Evolutionary conservation across 176 grass and related monocot genomes (phyloP).

Genomic region (Oryza glumipatula): DNA sequence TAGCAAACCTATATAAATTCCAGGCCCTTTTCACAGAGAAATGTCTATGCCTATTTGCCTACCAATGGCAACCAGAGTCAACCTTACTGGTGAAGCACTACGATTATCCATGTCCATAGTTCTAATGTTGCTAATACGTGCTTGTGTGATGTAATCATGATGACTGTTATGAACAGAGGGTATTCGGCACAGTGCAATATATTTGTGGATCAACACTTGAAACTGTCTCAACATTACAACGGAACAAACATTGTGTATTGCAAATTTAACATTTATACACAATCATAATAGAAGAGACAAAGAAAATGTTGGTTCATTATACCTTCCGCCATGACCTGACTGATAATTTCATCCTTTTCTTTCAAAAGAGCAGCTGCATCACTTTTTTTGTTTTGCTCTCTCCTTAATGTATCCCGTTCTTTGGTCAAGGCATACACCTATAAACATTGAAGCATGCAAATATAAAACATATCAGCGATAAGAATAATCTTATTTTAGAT

Average conservation of each 20-base stretch:
- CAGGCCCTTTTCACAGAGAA: neutral
- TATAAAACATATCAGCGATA: constrained; percentile 10
- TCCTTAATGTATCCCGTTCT: constrained; percentile 97
- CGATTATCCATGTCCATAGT: neutral
- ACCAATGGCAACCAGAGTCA: neutral
- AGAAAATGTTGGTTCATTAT: constrained; percentile 33
- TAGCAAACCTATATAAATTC: neutral
- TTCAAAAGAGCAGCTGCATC: constrained; percentile 98
- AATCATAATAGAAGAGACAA: constrained; percentile 25
- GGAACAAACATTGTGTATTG: neutral
- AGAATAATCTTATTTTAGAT: constrained; percentile 24
- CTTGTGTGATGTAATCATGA: neutral
- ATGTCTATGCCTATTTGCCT: constrained; percentile 6
- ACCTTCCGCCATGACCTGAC: constrained; percentile 99
- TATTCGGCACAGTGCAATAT: neutral
- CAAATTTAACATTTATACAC: constrained; percentile 10
- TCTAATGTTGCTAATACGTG: neutral
- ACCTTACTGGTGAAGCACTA: neutral
- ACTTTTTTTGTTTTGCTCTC: constrained; percentile 96
- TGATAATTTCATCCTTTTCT: constrained; percentile 99
- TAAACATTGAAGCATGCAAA: constrained; percentile 38
- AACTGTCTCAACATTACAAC: neutral
- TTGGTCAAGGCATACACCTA: constrained; percentile 94
- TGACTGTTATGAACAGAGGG: neutral
- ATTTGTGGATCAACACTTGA: constrained; percentile 17